Evolutionary conservation across 2,329 filamentous ascomycete species (phyloP).

Genomic region (Penicillium sclerotigenum): DNA sequence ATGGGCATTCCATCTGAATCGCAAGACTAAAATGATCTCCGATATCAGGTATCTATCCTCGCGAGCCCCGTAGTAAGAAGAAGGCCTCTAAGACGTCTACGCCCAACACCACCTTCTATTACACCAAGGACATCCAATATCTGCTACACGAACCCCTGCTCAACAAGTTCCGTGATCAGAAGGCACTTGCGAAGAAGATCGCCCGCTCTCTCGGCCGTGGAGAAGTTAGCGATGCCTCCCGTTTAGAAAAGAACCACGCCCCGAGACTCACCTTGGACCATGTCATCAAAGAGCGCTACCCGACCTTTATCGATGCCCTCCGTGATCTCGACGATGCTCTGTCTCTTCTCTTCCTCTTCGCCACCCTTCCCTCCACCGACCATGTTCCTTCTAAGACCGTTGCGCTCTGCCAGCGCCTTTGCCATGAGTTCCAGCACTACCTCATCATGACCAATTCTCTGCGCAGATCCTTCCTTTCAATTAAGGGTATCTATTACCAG

Average conservation of each 20-base stretch:
- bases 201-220: slow-evolving; percentile 85
- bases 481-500: slow-evolving; percentile 99
- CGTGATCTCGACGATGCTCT: slow-evolving; percentile 94
- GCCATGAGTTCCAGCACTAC: slow-evolving; percentile 96
- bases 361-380: slow-evolving; percentile 85
- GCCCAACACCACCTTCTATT: slow-evolving; percentile 86
- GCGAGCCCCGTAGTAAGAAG: slow-evolving; percentile 94
- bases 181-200: slow-evolving; percentile 96
- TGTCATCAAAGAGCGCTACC: slow-evolving; percentile 96
- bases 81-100: slow-evolving; percentile 91
- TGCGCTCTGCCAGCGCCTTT: slow-evolving; percentile 86
- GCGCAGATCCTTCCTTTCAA: slow-evolving; percentile 93
- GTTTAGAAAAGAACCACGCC: slow-evolving; percentile 86
- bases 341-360: slow-evolving; percentile 96
- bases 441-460: slow-evolving; percentile 87
- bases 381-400: slow-evolving; percentile 94
- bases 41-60: slow-evolving; percentile 76
- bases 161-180: slow-evolving; percentile 94
- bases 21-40: slow-evolving; percentile 15
- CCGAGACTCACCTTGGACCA: slow-evolving; percentile 90
- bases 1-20: neutral
- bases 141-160: slow-evolving; percentile 94
- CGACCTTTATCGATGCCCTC: slow-evolving; percentile 90
- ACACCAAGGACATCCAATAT: slow-evolving; percentile 96
- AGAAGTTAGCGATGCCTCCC: slow-evolving; percentile 82